A percentile compares a stretch with the other conserved stretches of the same genome.
These are phyloP conservation scores for Sarocladiaceae sp. DNA, from an alignment of 2,329 filamentous ascomycete species.

Conservation along the genomic window DNA sequence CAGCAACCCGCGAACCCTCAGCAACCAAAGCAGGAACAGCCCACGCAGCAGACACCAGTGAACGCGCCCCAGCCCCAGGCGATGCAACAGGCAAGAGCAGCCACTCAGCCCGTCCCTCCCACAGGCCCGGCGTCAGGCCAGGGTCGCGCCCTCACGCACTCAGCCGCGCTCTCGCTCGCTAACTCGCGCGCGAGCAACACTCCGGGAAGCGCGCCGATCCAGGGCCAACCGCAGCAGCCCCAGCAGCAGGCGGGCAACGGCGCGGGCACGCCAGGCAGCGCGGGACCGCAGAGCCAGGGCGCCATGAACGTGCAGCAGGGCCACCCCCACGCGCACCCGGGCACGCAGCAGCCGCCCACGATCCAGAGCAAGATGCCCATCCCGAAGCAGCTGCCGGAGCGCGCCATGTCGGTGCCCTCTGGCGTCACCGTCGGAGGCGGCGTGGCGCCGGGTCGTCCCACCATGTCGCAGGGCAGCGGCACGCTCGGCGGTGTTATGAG, in stretches of 20 bases:
- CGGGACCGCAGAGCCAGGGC: slow-evolving; percentile 17
- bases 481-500: slow-evolving; percentile 78
- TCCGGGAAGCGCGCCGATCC: slow-evolving; percentile 8
- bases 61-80: slow-evolving; percentile 1
- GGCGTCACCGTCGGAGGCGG: slow-evolving; percentile 68
- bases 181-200: slow-evolving; percentile 11
- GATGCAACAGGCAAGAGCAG: not conserved
- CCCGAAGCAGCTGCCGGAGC: slow-evolving; percentile 69
- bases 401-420: slow-evolving; percentile 64
- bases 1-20: slow-evolving; percentile 4
- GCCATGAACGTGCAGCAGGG: slow-evolving; percentile 25
- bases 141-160: slow-evolving; percentile 12
- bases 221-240: slow-evolving; percentile 18
- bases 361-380: slow-evolving; percentile 70
- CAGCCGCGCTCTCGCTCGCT: slow-evolving; percentile 13
- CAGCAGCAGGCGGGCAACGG: slow-evolving; percentile 16
- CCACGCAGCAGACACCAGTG: not conserved
- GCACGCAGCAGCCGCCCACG: slow-evolving; percentile 34
- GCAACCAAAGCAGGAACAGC: not conserved
- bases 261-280: slow-evolving; percentile 15
- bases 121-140: slow-evolving; percentile 10
- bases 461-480: slow-evolving; percentile 73
- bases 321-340: slow-evolving; percentile 45
- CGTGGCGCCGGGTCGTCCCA: slow-evolving; percentile 67
- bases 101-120: slow-evolving; percentile 6